phyloP scores from a whole-genome alignment of 306 rosid genomes.

The Astragalus membranaceus region DNA sequence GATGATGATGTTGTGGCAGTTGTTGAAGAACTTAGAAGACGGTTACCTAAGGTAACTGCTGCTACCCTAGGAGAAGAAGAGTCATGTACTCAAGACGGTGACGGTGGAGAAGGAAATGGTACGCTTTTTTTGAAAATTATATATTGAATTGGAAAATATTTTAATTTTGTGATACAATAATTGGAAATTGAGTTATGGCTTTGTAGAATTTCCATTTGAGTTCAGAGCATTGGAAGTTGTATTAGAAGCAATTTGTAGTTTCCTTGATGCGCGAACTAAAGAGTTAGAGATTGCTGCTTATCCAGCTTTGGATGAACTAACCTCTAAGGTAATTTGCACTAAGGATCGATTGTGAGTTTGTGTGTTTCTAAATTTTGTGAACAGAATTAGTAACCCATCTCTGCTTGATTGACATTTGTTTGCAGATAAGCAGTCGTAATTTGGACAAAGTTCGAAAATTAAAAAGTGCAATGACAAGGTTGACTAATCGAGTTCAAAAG shows the following conservation, averaged over 20 bases:
- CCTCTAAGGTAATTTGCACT: constrained; percentile 48
- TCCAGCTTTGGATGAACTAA: constrained; percentile 82
- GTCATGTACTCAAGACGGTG: constrained; percentile 36
- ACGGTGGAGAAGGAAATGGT: constrained; percentile 49
- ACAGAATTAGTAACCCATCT: neutral
- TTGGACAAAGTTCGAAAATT: constrained; percentile 72
- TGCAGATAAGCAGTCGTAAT: constrained; percentile 75
- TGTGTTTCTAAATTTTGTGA: neutral
- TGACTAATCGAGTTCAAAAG: constrained; percentile 83
- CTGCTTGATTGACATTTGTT: constrained; percentile 9
- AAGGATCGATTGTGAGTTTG: neutral
- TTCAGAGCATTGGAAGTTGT: constrained; percentile 67
- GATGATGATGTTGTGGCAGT: constrained; percentile 59
- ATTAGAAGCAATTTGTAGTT: constrained; percentile 65
- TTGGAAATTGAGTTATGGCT: constrained; percentile 5
- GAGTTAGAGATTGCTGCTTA: constrained; percentile 59
- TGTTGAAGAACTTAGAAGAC: constrained; percentile 58
- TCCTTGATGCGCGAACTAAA: constrained; percentile 63
- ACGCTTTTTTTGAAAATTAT: neutral
- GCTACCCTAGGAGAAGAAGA: constrained; percentile 49
- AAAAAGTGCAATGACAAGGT: constrained; percentile 75
- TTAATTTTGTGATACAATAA: neutral
- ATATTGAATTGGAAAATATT: neutral
- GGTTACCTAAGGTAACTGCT: constrained; percentile 34
- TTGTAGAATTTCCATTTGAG: constrained; percentile 75